Conservation (phyloP, 306 rosid genomes). For the Dicorynia guianensis region DNA sequence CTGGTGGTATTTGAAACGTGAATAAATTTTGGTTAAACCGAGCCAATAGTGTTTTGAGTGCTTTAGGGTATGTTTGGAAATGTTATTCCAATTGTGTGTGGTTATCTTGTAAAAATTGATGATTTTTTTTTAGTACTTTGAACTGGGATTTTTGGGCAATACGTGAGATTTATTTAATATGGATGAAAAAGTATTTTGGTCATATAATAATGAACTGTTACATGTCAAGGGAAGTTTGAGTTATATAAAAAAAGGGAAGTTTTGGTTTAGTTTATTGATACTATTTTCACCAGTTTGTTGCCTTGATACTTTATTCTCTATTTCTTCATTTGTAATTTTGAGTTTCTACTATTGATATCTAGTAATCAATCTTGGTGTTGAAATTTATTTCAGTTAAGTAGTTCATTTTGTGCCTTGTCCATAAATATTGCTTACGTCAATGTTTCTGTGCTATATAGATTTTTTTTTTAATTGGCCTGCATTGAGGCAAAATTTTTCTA, state of each 20-base stretch:
- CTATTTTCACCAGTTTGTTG: constrained; percentile 22
- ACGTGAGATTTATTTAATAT: background rate
- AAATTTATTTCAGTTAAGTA: background rate
- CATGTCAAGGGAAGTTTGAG: constrained; percentile 10
- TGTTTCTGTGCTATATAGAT: constrained; percentile 8
- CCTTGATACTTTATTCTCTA: constrained; percentile 8
- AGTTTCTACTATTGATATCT: background rate
- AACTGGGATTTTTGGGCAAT: constrained; percentile 8
- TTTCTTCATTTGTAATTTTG: constrained; percentile 11
- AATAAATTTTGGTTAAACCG: constrained; percentile 26
- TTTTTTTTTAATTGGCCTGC: constrained; percentile 10
- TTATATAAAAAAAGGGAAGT: too few species aligned
- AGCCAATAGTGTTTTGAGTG: constrained; percentile 12
- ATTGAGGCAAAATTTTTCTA: constrained; percentile 1
- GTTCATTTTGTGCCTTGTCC: background rate
- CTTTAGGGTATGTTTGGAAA: background rate
- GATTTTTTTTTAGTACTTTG: background rate
- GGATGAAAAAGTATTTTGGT: background rate
- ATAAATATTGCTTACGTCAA: constrained; percentile 9
- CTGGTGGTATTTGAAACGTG: constrained; percentile 12
- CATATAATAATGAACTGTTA: background rate
- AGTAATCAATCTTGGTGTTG: background rate
- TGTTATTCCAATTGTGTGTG: background rate
- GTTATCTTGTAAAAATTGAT: background rate
- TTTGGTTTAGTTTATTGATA: constrained; percentile 16